Evolutionary conservation across 805 yeast species (phyloP).

Genomic region (Saccharomycopsis babjevae): DNA sequence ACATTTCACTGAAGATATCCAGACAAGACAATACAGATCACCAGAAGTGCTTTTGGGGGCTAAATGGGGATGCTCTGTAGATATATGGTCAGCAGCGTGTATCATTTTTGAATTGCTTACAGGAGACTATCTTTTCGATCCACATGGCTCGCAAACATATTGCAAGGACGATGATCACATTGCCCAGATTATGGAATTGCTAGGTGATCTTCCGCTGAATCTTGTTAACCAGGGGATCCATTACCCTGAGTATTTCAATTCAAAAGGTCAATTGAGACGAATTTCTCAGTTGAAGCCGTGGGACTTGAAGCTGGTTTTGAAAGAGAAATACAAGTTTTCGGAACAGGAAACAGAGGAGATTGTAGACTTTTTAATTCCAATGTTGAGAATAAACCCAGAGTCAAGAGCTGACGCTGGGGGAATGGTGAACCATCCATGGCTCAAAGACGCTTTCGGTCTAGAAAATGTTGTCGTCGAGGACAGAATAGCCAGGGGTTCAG

Average conservation of each 20-base stretch:
- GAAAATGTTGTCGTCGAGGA: slow-evolving; percentile 55
- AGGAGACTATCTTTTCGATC: slow-evolving; percentile 54
- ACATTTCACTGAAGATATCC: slow-evolving; percentile 60
- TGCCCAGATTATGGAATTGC: slow-evolving; percentile 50
- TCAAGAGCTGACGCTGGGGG: slow-evolving; percentile 94
- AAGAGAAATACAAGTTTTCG: slow-evolving; percentile 74
- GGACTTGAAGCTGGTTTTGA: slow-evolving; percentile 72
- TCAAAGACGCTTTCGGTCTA: slow-evolving; percentile 61
- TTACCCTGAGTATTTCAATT: slow-evolving; percentile 53
- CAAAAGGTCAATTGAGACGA: slow-evolving; percentile 61
- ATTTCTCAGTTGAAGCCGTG: slow-evolving; percentile 81
- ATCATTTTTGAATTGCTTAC: slow-evolving; percentile 49
- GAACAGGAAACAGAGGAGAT: slow-evolving; percentile 61
- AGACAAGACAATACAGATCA: slow-evolving; percentile 56
- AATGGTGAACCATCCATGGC: slow-evolving; percentile 80
- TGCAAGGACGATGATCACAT: slow-evolving; percentile 52
- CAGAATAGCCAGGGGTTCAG: slow-evolving; percentile 68
- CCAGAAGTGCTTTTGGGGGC: slow-evolving; percentile 54
- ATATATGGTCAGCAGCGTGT: slow-evolving; percentile 52
- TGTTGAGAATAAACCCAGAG: slow-evolving; percentile 73
- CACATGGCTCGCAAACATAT: slow-evolving; percentile 38
- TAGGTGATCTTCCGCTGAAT: slow-evolving; percentile 30
- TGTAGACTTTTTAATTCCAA: slow-evolving; percentile 70
- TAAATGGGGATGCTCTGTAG: slow-evolving; percentile 55
- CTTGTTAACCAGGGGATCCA: slow-evolving; percentile 51